Percentiles rank a stretch among this genome's conserved stretches.
Evolutionary conservation across 1,139 yeast species (phyloP).

Genomic region (Scheffersomyces quercinus): DNA sequence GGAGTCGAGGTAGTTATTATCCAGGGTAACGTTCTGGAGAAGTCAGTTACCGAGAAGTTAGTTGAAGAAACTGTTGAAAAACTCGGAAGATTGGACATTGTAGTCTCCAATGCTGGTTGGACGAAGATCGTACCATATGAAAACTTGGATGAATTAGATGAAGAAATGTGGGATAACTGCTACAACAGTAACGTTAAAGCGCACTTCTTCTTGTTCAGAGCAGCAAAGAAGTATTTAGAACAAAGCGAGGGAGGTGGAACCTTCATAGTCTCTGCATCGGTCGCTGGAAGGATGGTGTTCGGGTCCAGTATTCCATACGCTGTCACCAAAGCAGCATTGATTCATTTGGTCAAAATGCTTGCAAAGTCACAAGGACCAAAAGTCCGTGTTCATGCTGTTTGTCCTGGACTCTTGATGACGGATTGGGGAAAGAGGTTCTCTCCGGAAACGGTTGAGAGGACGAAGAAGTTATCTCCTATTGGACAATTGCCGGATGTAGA

Average conservation of each 20-base stretch:
- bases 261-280: constrained; percentile 35
- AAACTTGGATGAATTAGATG: constrained; percentile 28
- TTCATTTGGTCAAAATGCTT: constrained; percentile 34
- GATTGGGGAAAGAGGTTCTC: constrained; percentile 41
- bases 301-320: constrained; percentile 42
- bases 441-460: constrained; percentile 20
- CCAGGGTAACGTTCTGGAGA: constrained; percentile 19
- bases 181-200: constrained; percentile 25
- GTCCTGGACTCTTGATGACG: constrained; percentile 40
- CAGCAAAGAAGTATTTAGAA: constrained; percentile 30
- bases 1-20: constrained; percentile 12
- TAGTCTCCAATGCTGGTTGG: constrained; percentile 25
- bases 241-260: constrained; percentile 33
- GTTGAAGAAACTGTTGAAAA: constrained; percentile 9
- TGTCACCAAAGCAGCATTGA: constrained; percentile 36
- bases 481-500: constrained; percentile 26
- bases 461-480: constrained; percentile 25
- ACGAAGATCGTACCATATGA: constrained; percentile 22
- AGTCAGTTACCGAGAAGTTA: constrained; percentile 11
- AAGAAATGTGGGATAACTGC: constrained; percentile 32
- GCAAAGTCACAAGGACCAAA: constrained; percentile 38
- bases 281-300: constrained; percentile 33
- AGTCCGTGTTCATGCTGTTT: constrained; percentile 35
- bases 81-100: constrained; percentile 18
- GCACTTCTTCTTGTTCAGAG: constrained; percentile 35